Evolutionary conservation across 768 basidiomycete genomes (phyloP).

Genomic region (Boletus barrowsii): DNA sequence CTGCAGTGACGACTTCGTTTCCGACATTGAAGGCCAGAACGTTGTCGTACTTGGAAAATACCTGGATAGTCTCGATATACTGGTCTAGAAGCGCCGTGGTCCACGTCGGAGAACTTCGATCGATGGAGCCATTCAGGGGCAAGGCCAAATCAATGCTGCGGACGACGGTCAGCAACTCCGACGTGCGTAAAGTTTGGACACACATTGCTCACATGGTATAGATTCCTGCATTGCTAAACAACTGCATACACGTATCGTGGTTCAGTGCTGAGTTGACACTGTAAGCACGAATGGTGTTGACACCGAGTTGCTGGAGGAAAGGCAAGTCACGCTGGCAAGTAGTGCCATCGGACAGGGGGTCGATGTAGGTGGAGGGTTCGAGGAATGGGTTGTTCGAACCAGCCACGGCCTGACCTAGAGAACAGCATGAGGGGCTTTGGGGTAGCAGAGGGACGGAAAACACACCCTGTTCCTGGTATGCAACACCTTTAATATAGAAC

Average conservation of each 20-base stretch:
- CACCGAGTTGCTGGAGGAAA: slow-evolving; percentile 66
- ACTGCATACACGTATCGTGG: slow-evolving; percentile 84
- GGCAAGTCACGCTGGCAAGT: slow-evolving; percentile 80
- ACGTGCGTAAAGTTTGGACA: not conserved
- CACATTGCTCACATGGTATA: slow-evolving; percentile 72
- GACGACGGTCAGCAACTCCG: slow-evolving; percentile 7
- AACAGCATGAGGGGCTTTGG: not conserved
- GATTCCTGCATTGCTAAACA: slow-evolving; percentile 75
- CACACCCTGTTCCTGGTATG: slow-evolving; percentile 77
- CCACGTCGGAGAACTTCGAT: slow-evolving; percentile 73
- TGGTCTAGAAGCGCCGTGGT: slow-evolving; percentile 74
- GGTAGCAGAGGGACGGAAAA: not conserved
- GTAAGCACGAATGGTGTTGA: slow-evolving; percentile 85
- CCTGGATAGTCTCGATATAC: slow-evolving; percentile 75
- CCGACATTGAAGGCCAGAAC: slow-evolving; percentile 88
- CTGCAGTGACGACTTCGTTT: slow-evolving; percentile 68
- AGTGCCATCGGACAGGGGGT: slow-evolving; percentile 66
- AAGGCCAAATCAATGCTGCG: slow-evolving; percentile 80
- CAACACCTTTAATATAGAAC: slow-evolving; percentile 87
- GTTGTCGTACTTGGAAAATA: slow-evolving; percentile 84
- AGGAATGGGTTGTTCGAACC: slow-evolving; percentile 58
- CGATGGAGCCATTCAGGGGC: slow-evolving; percentile 82
- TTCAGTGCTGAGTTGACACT: slow-evolving; percentile 79
- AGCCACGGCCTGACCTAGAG: slow-evolving; percentile 36
- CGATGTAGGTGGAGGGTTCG: slow-evolving; percentile 73